These are phyloP conservation scores for Beta vulgaris DNA, from an alignment of 148 eudicot genomes.

Conservation along the genomic window DNA sequence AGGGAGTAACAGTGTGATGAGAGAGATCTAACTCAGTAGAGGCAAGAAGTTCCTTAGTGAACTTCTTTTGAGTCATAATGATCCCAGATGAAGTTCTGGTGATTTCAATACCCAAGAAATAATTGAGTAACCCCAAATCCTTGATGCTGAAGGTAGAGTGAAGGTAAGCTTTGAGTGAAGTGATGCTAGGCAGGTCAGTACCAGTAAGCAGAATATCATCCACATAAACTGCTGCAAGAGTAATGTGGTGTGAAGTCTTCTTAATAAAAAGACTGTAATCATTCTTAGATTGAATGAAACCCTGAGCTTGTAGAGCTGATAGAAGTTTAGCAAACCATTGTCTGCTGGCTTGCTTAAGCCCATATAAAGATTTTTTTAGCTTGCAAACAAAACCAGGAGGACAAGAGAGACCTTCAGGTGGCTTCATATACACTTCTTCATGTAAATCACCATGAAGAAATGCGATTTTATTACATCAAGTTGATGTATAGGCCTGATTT, in stretches of 20 bases:
- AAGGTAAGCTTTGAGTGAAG: neutral
- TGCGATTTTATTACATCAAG: neutral
- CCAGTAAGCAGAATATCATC: neutral
- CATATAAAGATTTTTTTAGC: neutral
- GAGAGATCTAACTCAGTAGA: no score
- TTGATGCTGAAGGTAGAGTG: neutral
- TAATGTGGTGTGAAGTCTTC: fast-evolving
- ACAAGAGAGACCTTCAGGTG: neutral
- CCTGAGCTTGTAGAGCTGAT: neutral
- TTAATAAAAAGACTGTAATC: neutral
- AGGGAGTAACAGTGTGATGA: no score
- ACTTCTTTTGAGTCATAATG: neutral
- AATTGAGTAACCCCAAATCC: neutral
- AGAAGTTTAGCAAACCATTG: no score
- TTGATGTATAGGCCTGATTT: neutral
- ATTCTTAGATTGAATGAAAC: neutral
- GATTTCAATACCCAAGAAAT: neutral
- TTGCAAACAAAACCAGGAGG: neutral
- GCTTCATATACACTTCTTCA: neutral
- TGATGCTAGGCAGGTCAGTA: fast-evolving
- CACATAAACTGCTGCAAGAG: neutral
- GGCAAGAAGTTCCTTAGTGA: no score
- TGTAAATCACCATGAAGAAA: neutral
- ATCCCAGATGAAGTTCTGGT: neutral
- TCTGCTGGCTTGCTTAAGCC: neutral